A percentile compares a stretch with the other conserved stretches of the same genome.
These are phyloP conservation scores for Fagopyrum esculentum DNA, from an alignment of 148 eudicot genomes.

Conservation along the genomic window DNA sequence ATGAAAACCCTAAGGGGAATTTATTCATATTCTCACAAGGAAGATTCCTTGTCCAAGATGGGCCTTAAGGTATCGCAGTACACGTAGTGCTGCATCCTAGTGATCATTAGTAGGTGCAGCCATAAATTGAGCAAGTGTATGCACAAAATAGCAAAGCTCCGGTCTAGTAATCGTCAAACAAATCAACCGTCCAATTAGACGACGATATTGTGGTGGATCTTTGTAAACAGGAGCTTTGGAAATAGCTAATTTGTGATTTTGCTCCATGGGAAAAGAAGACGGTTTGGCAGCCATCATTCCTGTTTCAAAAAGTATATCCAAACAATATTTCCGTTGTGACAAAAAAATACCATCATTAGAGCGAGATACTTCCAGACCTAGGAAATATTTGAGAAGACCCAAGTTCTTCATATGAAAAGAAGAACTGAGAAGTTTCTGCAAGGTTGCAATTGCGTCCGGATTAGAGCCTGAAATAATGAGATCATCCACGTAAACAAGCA, in stretches of 20 bases:
- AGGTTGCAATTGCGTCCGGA: background rate
- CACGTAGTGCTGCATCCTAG: background rate
- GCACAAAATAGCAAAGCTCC: background rate
- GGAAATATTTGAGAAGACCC: conserved; percentile 9
- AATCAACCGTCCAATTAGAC: background rate
- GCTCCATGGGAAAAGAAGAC: background rate
- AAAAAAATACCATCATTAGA: background rate
- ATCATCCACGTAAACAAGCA: conserved; percentile 13
- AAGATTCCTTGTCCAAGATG: background rate
- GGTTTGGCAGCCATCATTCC: conserved; percentile 4
- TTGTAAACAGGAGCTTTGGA: background rate
- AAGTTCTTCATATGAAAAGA: conserved; percentile 12
- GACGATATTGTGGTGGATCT: background rate
- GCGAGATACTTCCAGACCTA: conserved; percentile 6
- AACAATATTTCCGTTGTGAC: background rate
- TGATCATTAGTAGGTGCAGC: background rate
- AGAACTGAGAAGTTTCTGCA: background rate
- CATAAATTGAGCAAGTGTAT: background rate
- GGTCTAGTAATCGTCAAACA: background rate
- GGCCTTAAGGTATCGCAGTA: background rate
- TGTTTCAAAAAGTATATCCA: background rate
- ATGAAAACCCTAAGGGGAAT: too few relatives aligned
- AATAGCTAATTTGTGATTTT: background rate
- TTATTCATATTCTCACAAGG: too few relatives aligned
- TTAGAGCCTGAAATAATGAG: background rate